These are phyloP conservation scores for Phialophora tarda DNA, from an alignment of 2,329 filamentous ascomycete genomes.

Conservation along the genomic window DNA sequence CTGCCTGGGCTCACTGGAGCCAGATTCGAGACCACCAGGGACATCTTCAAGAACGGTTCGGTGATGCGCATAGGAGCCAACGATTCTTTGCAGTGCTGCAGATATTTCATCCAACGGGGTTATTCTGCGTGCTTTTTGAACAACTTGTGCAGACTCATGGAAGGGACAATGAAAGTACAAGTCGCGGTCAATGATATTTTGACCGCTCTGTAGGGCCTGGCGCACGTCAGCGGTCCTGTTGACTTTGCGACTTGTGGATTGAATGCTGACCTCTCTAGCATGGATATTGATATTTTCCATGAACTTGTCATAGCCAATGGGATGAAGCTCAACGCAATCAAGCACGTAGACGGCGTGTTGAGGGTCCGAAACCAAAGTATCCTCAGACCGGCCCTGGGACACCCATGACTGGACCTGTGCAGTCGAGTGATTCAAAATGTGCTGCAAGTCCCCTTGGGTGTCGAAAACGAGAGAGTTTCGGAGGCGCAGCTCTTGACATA, in stretches of 20 bases:
- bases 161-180: constrained; percentile 9
- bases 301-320: constrained; percentile 1
- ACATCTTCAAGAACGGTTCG: not conserved
- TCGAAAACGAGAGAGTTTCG: constrained; percentile 1
- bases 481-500: not conserved
- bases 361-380: not conserved
- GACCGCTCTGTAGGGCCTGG: not conserved
- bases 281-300: not conserved
- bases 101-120: constrained; percentile 7
- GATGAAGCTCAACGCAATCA: constrained; percentile 7
- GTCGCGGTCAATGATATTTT: not conserved
- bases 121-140: constrained; percentile 5
- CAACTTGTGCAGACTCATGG: not conserved
- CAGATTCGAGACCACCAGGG: not conserved
- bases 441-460: not conserved
- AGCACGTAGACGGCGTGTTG: constrained; percentile 5
- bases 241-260: not conserved
- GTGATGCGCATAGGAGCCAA: not conserved
- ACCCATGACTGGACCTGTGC: constrained; percentile 7
- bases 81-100: not conserved
- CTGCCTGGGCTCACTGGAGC: not conserved
- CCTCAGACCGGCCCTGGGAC: not conserved
- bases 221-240: not conserved
- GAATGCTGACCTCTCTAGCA: not conserved
- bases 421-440: not conserved